These are phyloP conservation scores for Salix suchowensis DNA, from an alignment of 345 rosid species.

Conservation along the genomic window DNA sequence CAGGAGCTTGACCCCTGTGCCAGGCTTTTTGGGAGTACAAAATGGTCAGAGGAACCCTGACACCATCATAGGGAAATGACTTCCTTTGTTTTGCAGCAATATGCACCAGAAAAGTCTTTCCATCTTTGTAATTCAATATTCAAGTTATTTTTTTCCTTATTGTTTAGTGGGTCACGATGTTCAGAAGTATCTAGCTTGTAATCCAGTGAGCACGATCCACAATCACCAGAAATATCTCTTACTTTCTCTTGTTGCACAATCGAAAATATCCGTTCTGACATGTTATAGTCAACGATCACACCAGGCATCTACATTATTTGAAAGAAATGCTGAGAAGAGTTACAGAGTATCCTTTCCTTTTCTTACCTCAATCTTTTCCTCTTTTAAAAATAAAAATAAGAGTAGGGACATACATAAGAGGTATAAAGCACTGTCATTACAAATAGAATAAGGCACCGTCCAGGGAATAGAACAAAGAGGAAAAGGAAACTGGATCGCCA, in stretches of 20 bases:
- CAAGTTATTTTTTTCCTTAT: conserved; percentile 11
- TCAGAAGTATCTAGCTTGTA: conserved; percentile 16
- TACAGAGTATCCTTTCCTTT: background rate
- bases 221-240: conserved; percentile 24
- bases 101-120: conserved; percentile 50
- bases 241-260: conserved; percentile 63
- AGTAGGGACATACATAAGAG: too few species aligned
- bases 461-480: too few species aligned
- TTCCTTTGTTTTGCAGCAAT: conserved; percentile 66
- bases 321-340: background rate
- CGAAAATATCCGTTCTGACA: conserved; percentile 50
- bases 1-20: conserved; percentile 56
- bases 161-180: conserved; percentile 11
- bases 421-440: too few species aligned
- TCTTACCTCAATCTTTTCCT: too few species aligned
- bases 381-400: background rate
- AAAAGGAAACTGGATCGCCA: too few species aligned
- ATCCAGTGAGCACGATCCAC: conserved; percentile 20
- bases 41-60: conserved; percentile 67
- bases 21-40: conserved; percentile 63
- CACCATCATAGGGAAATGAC: conserved; percentile 68
- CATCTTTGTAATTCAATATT: conserved; percentile 31
- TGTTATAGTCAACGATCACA: conserved; percentile 72
- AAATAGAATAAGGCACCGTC: too few species aligned
- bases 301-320: conserved; percentile 68